Base-by-base conservation (phyloP, 306 rosid species). In the Mimosa pudica region DNA sequence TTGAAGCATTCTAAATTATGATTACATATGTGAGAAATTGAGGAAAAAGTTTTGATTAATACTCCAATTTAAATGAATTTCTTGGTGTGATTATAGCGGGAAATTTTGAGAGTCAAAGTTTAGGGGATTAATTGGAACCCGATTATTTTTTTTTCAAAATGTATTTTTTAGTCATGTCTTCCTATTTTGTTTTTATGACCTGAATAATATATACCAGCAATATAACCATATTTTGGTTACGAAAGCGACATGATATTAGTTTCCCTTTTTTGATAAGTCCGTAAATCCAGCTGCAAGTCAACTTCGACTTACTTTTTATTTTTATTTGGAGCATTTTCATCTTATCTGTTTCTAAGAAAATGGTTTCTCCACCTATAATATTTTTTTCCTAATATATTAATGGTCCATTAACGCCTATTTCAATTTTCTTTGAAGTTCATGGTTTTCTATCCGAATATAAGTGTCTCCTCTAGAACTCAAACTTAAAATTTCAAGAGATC, bases 101-200 rank as follows among this genome's bases (percentile, higher is more conserved):
- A 8, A 17, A 44, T 44, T 44, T 69, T 46, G 57, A 46, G 58
- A 46, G 74, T 70, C 74, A 70, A 70, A 47, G 44, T 5, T 71
- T 47, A 48, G 48, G 44, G 76, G 64, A 33, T 51, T 52, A 72
- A 51, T 17, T 33, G 76, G 48, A 51, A 72, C 54, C 7, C 33
- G 32, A 10, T 3, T 72, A 42, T 35, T 32, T 42, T 20, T 20
- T 35, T 51, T 46, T 24, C 30, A 51, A 20, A 17, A 13, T 5
- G 13, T 48, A 13, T 3, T 36, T 13, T 14, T 35, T 72, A 68
- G 12, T 44, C 10, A 71, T 71, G 16, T 24, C 46, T 35, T 51
- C 35, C 36, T 16, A 7, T 30, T 72, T 51, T 60, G 64, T 51
- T 5, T 8, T 35, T 10, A 1, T 35, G 5, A 17, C 36, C 2